A percentile compares a stretch with the other conserved stretches of the same genome.
These are phyloP conservation scores for Globisporangium echinulatum DNA, from an alignment of 352 stramenopile genomes.

Conservation along the genomic window DNA sequence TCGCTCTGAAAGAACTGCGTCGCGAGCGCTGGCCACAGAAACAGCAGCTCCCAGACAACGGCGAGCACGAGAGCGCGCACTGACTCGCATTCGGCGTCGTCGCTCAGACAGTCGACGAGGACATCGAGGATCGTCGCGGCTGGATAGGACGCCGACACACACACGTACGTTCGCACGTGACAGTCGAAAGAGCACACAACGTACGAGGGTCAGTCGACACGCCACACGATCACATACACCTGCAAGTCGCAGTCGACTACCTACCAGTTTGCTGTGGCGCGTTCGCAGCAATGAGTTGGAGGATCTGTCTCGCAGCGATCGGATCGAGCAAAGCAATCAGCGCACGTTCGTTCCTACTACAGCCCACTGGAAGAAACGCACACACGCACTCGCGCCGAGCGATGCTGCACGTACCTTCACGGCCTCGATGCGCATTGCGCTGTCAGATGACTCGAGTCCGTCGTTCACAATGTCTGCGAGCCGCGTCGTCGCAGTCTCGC, in stretches of 20 bases:
- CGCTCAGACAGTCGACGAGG: constrained; percentile 5
- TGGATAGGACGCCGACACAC: neutral
- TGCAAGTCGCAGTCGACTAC: too few relatives aligned
- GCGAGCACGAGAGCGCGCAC: neutral
- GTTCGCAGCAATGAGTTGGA: neutral
- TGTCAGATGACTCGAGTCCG: constrained; percentile 1
- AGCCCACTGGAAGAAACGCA: neutral
- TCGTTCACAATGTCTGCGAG: constrained; percentile 10
- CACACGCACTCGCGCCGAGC: neutral
- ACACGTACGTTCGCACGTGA: neutral
- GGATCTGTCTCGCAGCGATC: neutral
- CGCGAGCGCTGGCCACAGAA: constrained; percentile 4
- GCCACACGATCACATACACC: neutral
- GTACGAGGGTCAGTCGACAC: neutral
- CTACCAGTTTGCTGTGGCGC: neutral
- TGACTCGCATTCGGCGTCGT: neutral
- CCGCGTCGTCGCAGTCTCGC: neutral
- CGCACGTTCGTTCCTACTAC: too few relatives aligned
- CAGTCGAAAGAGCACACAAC: too few relatives aligned
- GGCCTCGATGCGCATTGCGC: constrained; percentile 3
- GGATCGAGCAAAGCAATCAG: neutral
- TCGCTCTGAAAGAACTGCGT: neutral
- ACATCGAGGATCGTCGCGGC: constrained; percentile 8
- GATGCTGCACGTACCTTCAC: constrained; percentile 1
- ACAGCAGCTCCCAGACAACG: constrained; percentile 1